Conservation (phyloP, 495 filamentous ascomycete genomes). For the Neurospora discreta region DNA sequence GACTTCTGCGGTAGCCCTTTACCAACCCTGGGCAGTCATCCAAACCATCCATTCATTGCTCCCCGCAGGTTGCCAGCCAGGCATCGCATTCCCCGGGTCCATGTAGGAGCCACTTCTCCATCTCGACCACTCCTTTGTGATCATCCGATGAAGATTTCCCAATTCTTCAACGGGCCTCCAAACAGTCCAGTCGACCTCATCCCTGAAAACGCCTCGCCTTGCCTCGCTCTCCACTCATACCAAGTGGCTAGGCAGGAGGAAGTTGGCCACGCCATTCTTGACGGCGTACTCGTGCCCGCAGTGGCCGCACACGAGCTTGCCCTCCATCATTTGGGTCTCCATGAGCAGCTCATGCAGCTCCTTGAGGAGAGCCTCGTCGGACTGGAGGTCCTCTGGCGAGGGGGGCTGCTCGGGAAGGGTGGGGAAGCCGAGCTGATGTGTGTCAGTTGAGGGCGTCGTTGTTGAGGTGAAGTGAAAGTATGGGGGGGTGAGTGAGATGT, state of each 20-base stretch:
- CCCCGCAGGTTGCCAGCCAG: not conserved
- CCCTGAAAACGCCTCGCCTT: not conserved
- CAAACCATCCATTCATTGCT: not conserved
- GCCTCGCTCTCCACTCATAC: constrained; percentile 34
- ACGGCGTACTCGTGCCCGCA: constrained; percentile 90
- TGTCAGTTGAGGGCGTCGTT: not conserved
- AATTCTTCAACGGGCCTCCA: too few relatives aligned
- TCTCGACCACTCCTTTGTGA: not conserved
- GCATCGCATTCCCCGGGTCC: not conserved
- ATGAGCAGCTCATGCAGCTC: constrained; percentile 76
- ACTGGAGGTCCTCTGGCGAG: constrained; percentile 46
- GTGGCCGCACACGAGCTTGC: constrained; percentile 79
- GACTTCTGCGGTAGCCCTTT: not conserved
- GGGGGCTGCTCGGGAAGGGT: constrained; percentile 52
- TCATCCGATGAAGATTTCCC: not conserved
- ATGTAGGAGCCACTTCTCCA: not conserved
- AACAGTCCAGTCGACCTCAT: too few relatives aligned
- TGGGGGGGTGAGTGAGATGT: not conserved
- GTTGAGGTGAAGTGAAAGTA: not conserved
- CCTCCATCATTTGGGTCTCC: constrained; percentile 81
- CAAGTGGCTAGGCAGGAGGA: constrained; percentile 84
- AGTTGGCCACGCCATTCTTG: constrained; percentile 92
- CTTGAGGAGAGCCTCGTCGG: constrained; percentile 53
- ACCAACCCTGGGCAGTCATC: not conserved
- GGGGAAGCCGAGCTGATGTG: constrained; percentile 66